Evolutionary conservation across 306 rosid species (phyloP), one percentile per base, ranked within the genome.

Genomic region (Hippophae rhamnoides): DNA sequence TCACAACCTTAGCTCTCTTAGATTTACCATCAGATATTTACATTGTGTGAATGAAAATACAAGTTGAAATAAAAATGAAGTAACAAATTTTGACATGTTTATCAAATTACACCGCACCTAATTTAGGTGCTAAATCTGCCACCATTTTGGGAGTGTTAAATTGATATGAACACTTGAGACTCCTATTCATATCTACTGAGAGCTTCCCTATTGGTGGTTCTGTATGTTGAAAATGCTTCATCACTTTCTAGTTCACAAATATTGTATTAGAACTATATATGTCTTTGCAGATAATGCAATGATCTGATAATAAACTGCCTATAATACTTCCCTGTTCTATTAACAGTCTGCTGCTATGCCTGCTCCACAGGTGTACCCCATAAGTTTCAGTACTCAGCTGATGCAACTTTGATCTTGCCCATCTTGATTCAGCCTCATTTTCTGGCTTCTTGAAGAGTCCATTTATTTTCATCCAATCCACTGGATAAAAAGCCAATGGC

Each of bases 281-380:
- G 64, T 65, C 54, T 42, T 63, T 71, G 61, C 86, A 89, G 61
- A 74, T 62, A 56, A 80, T 43, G 65, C 89, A 86, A 31, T 74
- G 83, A 55, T 77, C 59, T 18, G 84, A 69, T 54, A 83, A 43
- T 23, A 92, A 66, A 47, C 72, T 80, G 60, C 63, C 88, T 41
- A 92, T 59, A 42, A 78, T 68, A 47, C 93, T 85, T 72, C 85
- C 96, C 58, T 80, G 76, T 78, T 92, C 83, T 27, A 88, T 75
- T 7, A n/a, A 7, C 66, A 78, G 69, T 27, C 65, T 60, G 56
- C 78, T 76, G 60, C 90, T 88, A n/a, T 82, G 79, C 69, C 70
- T 83, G 63, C 85, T 85, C 96, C 96, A 88, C 0, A 88, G 69
- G 76, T 87, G 93, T 18, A 87, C 67, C 42, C 88, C 98, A 60